These are phyloP conservation scores for Podaxis rugospora DNA, from an alignment of 768 basidiomycete species.

Conservation along the genomic window DNA sequence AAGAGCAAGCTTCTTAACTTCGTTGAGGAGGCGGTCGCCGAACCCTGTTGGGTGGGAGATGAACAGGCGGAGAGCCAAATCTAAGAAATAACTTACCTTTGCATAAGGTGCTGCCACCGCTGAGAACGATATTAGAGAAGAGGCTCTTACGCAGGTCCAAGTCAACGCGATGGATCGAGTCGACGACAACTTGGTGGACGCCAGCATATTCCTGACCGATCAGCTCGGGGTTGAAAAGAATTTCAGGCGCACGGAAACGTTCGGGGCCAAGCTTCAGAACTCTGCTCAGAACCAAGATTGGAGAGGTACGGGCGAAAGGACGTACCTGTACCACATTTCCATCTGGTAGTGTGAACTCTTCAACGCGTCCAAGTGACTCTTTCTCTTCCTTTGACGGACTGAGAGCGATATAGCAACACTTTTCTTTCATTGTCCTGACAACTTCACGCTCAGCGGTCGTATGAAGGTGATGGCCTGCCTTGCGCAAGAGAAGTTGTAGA, in stretches of 20 bases:
- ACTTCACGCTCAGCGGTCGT: slow-evolving; percentile 98
- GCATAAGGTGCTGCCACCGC: slow-evolving; percentile 94
- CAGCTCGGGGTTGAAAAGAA: slow-evolving; percentile 95
- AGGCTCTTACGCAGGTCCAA: slow-evolving; percentile 92
- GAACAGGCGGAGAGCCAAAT: neutral
- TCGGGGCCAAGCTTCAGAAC: slow-evolving; percentile 79
- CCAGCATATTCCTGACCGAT: slow-evolving; percentile 96
- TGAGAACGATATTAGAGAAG: slow-evolving; percentile 95
- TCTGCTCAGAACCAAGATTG: slow-evolving; percentile 7
- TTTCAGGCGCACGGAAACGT: slow-evolving; percentile 95
- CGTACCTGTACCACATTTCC: slow-evolving; percentile 88
- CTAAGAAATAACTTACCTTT: slow-evolving; percentile 52
- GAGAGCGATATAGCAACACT: slow-evolving; percentile 91
- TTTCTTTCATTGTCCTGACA: slow-evolving; percentile 97
- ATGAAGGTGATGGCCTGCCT: slow-evolving; percentile 91
- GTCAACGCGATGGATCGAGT: slow-evolving; percentile 95
- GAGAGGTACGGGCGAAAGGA: slow-evolving; percentile 9
- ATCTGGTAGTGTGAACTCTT: slow-evolving; percentile 92
- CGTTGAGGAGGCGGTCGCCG: slow-evolving; percentile 92
- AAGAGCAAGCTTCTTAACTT: slow-evolving; percentile 92
- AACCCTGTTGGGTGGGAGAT: slow-evolving; percentile 51
- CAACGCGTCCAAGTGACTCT: slow-evolving; percentile 68
- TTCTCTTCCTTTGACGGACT: slow-evolving; percentile 97
- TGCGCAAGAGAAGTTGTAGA: slow-evolving; percentile 88
- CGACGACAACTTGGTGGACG: slow-evolving; percentile 97